Conservation (phyloP, 352 stramenopile genomes). For the Pythium pectinolyticum region DNA sequence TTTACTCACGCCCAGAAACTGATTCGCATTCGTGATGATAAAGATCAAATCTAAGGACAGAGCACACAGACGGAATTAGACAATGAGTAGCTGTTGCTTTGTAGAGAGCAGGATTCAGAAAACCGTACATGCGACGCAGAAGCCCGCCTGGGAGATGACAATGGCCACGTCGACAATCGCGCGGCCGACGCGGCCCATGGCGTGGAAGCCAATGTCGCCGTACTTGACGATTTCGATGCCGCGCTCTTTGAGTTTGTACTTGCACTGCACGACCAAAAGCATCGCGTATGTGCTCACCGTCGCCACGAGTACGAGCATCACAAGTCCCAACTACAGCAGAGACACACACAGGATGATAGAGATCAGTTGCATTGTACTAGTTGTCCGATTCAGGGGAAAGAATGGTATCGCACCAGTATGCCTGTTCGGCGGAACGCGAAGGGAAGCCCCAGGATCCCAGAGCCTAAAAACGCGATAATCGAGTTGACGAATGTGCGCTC, state of each 20-base stretch:
- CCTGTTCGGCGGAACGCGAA: conserved; percentile 89
- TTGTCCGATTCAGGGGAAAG: too few species aligned
- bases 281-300: conserved; percentile 68
- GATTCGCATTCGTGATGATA: conserved; percentile 86
- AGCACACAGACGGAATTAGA: background rate
- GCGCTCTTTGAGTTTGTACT: conserved; percentile 67
- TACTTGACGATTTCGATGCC: conserved; percentile 66
- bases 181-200: conserved; percentile 68
- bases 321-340: conserved; percentile 45
- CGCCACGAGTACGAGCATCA: conserved; percentile 52
- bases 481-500: conserved; percentile 70
- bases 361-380: too few species aligned
- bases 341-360: conserved; percentile 8
- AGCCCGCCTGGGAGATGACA: conserved; percentile 86
- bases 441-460: conserved; percentile 87
- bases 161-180: conserved; percentile 82
- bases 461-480: conserved; percentile 92
- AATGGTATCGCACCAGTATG: conserved; percentile 65
- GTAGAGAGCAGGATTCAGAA: too few species aligned
- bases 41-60: conserved; percentile 91
- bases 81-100: conserved; percentile 16
- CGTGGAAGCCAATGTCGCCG: conserved; percentile 82
- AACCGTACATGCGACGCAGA: conserved; percentile 87
- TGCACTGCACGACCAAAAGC: conserved; percentile 78
- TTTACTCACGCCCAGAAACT: conserved; percentile 62